Conservation (phyloP, 305 asterid genomes). For the Fraxinus greggii region DNA sequence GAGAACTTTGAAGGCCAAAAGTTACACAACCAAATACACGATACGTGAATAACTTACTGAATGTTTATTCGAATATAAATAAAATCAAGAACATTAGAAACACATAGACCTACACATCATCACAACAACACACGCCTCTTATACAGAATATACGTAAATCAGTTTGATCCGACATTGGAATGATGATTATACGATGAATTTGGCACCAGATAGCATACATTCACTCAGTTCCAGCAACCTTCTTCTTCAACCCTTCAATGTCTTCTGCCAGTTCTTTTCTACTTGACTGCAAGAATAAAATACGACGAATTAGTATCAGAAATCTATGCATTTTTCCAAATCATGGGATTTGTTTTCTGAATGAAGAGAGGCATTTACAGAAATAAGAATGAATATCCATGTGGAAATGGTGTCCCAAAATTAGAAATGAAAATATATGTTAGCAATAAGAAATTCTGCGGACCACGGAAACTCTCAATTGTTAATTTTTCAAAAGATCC, state of each 20-base stretch:
- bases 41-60: neutral
- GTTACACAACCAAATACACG: neutral
- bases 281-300: conserved; percentile 35
- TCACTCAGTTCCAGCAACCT: conserved; percentile 54
- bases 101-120: neutral
- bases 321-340: neutral
- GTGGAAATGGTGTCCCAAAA: neutral
- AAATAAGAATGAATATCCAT: neutral
- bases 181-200: neutral
- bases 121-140: neutral
- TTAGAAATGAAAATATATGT: neutral
- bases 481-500: neutral
- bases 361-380: neutral
- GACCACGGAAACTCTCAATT: neutral
- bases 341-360: neutral
- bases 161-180: neutral
- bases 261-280: conserved; percentile 55
- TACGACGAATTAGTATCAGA: neutral
- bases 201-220: neutral
- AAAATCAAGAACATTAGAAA: neutral
- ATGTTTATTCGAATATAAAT: neutral
- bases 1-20: neutral
- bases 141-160: neutral
- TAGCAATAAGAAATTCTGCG: neutral
- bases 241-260: conserved; percentile 50